These are phyloP conservation scores for Tricholoma sp. DNA, from an alignment of 768 basidiomycete species.

Conservation along the genomic window DNA sequence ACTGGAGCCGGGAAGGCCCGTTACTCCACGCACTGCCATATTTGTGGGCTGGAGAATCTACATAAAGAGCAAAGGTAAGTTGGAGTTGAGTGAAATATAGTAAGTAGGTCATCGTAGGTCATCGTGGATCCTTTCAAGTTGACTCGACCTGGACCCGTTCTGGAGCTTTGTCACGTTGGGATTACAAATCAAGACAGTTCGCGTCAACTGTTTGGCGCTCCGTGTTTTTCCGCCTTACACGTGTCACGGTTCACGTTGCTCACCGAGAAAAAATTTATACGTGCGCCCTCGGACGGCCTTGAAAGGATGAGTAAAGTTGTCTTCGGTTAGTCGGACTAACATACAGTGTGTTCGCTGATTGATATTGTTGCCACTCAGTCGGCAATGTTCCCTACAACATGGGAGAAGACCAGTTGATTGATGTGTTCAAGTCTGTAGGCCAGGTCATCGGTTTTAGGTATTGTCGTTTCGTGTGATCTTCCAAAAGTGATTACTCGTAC, in stretches of 20 bases:
- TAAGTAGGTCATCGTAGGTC: too few species aligned
- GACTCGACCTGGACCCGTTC: too few species aligned
- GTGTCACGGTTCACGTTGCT: not conserved
- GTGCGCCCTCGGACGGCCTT: not conserved
- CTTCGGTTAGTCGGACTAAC: slow-evolving; percentile 45
- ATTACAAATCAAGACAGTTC: not conserved
- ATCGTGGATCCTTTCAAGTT: not conserved
- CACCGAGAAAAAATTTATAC: not conserved
- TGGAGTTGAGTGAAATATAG: too few species aligned
- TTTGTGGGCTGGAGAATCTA: too few species aligned
- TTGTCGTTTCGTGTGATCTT: slow-evolving; percentile 9
- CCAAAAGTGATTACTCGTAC: not conserved
- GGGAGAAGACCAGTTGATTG: slow-evolving; percentile 84
- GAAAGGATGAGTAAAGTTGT: slow-evolving; percentile 62
- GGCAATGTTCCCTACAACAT: slow-evolving; percentile 91
- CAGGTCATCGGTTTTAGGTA: slow-evolving; percentile 88
- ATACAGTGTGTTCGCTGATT: not conserved
- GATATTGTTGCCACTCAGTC: slow-evolving; percentile 38
- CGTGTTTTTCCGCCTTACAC: not conserved
- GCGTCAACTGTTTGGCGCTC: not conserved
- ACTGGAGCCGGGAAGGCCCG: too few species aligned
- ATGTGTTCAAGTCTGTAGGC: slow-evolving; percentile 84
- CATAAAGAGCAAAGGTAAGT: too few species aligned
- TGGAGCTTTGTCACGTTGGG: not conserved
- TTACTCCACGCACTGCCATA: too few species aligned